A percentile compares a stretch with the other conserved stretches of the same genome.
phyloP scores from a whole-genome alignment of 352 stramenopile species.

The Phytophthora vignae region DNA sequence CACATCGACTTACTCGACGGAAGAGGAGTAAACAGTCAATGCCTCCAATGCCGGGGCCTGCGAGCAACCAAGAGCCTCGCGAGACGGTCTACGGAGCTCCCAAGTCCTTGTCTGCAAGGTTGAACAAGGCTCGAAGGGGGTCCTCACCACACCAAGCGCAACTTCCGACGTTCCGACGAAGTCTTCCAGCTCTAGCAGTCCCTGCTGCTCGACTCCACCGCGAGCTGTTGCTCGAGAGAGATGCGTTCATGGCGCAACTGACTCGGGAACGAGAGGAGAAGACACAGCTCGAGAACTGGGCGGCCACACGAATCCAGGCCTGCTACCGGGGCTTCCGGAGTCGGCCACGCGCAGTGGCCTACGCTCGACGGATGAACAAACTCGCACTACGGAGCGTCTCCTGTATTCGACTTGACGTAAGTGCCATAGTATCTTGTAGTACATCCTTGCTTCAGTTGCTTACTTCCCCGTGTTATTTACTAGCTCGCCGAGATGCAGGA shows the following conservation, averaged over 20 bases:
- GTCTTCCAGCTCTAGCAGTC: constrained; percentile 60
- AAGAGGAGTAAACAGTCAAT: constrained; percentile 20
- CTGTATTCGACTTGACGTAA: constrained; percentile 35
- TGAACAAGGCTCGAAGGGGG: constrained; percentile 39
- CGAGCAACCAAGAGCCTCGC: constrained; percentile 43
- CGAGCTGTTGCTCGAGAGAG: constrained; percentile 59
- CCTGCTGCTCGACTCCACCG: constrained; percentile 57
- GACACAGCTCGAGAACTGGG: constrained; percentile 57
- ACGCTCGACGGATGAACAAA: constrained; percentile 46
- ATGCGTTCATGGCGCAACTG: constrained; percentile 71
- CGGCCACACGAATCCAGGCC: constrained; percentile 71
- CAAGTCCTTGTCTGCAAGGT: constrained; percentile 43
- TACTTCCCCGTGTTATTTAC: not conserved
- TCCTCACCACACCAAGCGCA: constrained; percentile 50
- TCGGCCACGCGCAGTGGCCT: constrained; percentile 53
- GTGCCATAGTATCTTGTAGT: not conserved
- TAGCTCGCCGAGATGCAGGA: constrained; percentile 69
- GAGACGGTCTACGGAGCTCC: constrained; percentile 33
- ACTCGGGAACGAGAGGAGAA: constrained; percentile 61
- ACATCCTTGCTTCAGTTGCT: not conserved
- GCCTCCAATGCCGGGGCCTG: constrained; percentile 4
- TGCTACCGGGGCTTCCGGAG: constrained; percentile 61
- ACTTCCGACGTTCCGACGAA: constrained; percentile 57
- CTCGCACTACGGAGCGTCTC: constrained; percentile 11
- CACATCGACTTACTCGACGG: constrained; percentile 8